Conservation (phyloP, 2,329 filamentous ascomycete species). For the Colletotrichum graminicola region DNA sequence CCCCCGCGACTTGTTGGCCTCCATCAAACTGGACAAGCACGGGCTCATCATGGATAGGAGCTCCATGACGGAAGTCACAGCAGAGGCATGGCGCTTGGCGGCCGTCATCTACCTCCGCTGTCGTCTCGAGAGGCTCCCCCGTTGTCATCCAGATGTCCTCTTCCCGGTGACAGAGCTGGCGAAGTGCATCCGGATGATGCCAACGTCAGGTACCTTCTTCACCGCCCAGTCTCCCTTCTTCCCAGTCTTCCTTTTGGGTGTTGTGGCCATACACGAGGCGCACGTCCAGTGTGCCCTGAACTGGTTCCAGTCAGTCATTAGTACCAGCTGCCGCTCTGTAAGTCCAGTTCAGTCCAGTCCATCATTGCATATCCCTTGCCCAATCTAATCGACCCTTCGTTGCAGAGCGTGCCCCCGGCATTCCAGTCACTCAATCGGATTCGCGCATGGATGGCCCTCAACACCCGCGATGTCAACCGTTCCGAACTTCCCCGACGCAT, state of each 20-base stretch:
- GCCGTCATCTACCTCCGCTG: conserved; percentile 56
- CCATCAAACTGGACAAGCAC: conserved; percentile 9
- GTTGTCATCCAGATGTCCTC: conserved; percentile 53
- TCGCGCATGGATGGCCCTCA: conserved; percentile 52
- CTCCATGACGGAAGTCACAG: conserved; percentile 56
- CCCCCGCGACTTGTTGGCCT: conserved; percentile 6
- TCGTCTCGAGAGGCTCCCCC: conserved; percentile 54
- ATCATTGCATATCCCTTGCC: not conserved
- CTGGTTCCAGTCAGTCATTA: conserved; percentile 55
- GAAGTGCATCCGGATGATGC: conserved; percentile 55
- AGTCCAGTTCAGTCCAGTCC: conserved; percentile 47
- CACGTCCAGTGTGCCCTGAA: conserved; percentile 48
- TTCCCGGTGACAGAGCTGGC: conserved; percentile 50
- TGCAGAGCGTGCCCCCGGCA: conserved; percentile 56
- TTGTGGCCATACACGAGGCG: conserved; percentile 49
- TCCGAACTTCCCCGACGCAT: conserved; percentile 45
- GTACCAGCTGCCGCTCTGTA: conserved; percentile 55
- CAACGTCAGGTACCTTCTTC: conserved; percentile 55
- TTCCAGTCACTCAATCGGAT: conserved; percentile 51
- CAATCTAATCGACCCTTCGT: not conserved
- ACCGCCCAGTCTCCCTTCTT: conserved; percentile 58
- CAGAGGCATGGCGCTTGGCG: conserved; percentile 57
- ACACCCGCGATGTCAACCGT: conserved; percentile 42
- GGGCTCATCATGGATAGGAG: conserved; percentile 31
- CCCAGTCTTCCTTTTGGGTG: conserved; percentile 56